These are phyloP conservation scores for Nicotiana attenuata DNA, from an alignment of 257 asterid species.

Conservation along the genomic window DNA sequence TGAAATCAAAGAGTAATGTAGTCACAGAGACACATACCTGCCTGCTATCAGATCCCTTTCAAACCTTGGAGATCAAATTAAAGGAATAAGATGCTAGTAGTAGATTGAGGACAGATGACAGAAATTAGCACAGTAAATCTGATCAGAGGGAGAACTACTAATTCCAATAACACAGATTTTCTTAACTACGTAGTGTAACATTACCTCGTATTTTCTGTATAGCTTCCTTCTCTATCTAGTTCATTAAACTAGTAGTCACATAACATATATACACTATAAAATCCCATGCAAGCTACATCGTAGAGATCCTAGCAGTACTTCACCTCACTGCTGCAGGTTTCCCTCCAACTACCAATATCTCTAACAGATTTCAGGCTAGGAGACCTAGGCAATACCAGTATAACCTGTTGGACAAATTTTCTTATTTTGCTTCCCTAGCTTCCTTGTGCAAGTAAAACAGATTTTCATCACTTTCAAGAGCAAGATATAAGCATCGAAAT, in stretches of 20 bases:
- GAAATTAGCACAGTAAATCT: background rate
- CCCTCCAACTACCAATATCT: background rate
- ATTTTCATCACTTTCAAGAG: background rate
- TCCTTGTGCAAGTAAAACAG: background rate
- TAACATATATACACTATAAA: background rate
- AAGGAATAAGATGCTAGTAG: background rate
- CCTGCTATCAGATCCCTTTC: background rate
- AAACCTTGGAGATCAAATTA: background rate
- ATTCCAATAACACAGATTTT: background rate
- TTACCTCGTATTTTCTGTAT: background rate
- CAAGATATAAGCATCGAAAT: conserved; percentile 7
- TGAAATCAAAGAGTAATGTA: background rate
- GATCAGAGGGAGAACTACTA: background rate
- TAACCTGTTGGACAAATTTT: background rate
- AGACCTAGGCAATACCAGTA: background rate
- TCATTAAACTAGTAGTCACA: background rate
- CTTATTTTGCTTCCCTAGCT: conserved; percentile 2
- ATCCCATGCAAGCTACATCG: background rate
- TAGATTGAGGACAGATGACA: background rate
- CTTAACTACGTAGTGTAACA: background rate
- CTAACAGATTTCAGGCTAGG: background rate
- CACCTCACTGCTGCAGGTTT: background rate
- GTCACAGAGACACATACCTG: background rate
- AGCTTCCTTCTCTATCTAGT: background rate
- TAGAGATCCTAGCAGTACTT: conserved; percentile 5